Evolutionary conservation across 2,329 filamentous ascomycete genomes (phyloP).

Genomic region (Fusarium sarcochroum): DNA sequence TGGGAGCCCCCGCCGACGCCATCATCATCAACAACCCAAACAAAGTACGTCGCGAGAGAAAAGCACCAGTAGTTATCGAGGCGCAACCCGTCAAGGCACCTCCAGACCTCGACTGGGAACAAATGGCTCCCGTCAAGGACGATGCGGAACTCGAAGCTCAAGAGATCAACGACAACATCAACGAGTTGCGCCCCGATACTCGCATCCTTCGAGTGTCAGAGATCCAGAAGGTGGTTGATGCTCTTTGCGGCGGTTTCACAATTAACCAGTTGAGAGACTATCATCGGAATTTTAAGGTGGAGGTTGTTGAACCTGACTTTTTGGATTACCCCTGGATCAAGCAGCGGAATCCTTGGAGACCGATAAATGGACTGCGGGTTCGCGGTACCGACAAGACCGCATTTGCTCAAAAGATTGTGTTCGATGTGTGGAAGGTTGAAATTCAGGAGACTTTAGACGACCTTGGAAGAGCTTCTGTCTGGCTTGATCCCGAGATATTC

Average conservation of each 20-base stretch:
- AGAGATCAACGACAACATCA: conserved; percentile 62
- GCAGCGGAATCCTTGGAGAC: conserved; percentile 58
- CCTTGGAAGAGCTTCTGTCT: conserved; percentile 58
- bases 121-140: conserved; percentile 48
- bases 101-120: conserved; percentile 51
- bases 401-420: conserved; percentile 61
- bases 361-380: conserved; percentile 30
- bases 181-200: conserved; percentile 63
- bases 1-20: conserved; percentile 58
- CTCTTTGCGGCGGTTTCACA: conserved; percentile 63
- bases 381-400: conserved; percentile 56
- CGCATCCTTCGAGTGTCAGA: conserved; percentile 56
- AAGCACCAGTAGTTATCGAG: conserved; percentile 32
- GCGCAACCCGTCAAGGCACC: conserved; percentile 25
- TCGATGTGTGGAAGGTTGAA: conserved; percentile 65
- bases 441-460: conserved; percentile 61
- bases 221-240: conserved; percentile 58
- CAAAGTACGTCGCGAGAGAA: conserved; percentile 43
- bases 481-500: conserved; percentile 59
- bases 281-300: conserved; percentile 41
- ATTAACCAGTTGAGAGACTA: conserved; percentile 62
- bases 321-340: conserved; percentile 59
- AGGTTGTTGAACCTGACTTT: conserved; percentile 8
- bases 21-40: conserved; percentile 63
- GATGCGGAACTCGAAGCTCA: conserved; percentile 46